Base-by-base conservation (phyloP, 768 basidiomycete species). In the Suillus brevipes region DNA sequence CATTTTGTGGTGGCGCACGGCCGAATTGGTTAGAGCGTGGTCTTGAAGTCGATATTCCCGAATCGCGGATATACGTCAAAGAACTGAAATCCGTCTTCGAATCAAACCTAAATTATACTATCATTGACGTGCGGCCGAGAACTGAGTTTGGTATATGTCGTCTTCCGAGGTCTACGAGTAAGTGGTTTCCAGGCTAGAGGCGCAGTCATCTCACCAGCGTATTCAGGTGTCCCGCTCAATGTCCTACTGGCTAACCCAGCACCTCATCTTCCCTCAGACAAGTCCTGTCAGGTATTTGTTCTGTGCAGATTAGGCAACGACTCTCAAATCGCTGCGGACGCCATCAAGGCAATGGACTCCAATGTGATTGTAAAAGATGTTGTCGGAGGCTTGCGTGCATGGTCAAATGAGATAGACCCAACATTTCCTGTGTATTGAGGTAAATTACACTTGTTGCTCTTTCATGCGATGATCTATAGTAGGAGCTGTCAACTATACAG, bases 251-350 rank as follows among this genome's bases (percentile, higher is more conserved):
- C 85, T 3, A 79, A 88, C 62, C 95, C 94, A 0, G 67, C 74
- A n/a, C 69, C 76, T 1, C 75, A 80, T 61, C 59, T 87, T n/a
- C 71, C 78, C 7, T 45, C 67, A 4, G 67, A 72, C 47, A 57
- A 65, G 34, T 61, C 66, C 23, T 73, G 68, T 12, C 74, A 80
- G 10, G 56, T 73, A 20, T 87, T 87, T 65, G 78, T 97, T 20
- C 76, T 97, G 34, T 99, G 96, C 76, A 84, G 94, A 37, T 80
- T 94, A 25, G 96, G 97, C 6, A 99, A 98, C 71, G 97, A 98
- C 75, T 97, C 94, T 1, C 92, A 94, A 74, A 84, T 93, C 23
- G 97, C 95, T 37, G 95, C 88, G 0, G 81, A 87, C 42, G 79
- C 77, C 9, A 70, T 72, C 57, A 70, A 66, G 25, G 74, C 71